Percentiles rank a stretch among this genome's conserved stretches.
phyloP scores from a whole-genome alignment of 2,329 filamentous ascomycete genomes.

The Macrophomina pseudophaseolina region DNA sequence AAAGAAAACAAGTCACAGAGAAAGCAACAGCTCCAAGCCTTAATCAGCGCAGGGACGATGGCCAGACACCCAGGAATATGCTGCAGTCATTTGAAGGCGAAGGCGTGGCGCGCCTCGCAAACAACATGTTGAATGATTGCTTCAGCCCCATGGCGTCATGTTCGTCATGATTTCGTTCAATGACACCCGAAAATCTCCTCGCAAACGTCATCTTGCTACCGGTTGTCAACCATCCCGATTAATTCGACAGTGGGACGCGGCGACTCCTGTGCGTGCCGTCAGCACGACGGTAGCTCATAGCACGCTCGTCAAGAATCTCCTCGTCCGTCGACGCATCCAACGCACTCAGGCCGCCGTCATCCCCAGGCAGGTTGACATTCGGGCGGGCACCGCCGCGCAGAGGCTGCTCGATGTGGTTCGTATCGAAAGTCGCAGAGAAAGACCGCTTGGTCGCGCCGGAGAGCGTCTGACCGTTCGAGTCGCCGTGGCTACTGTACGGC shows the following conservation, averaged over 20 bases:
- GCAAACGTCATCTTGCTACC: background rate
- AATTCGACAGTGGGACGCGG: slow-evolving; percentile 36
- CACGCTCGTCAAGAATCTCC: slow-evolving; percentile 43
- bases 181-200: background rate
- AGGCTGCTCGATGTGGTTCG: slow-evolving; percentile 49
- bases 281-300: slow-evolving; percentile 55
- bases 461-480: slow-evolving; percentile 29
- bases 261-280: slow-evolving; percentile 50
- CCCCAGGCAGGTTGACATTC: slow-evolving; percentile 37
- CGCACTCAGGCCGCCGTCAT: slow-evolving; percentile 33
- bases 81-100: background rate
- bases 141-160: background rate
- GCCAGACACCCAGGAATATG: background rate
- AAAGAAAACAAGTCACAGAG: slow-evolving; percentile 10
- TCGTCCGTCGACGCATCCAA: slow-evolving; percentile 43
- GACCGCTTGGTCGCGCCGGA: slow-evolving; percentile 51
- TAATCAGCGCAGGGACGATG: background rate
- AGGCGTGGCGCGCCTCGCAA: background rate
- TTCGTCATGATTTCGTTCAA: background rate
- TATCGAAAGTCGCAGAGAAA: slow-evolving; percentile 53
- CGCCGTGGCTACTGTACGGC: slow-evolving; percentile 31
- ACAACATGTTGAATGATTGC: background rate
- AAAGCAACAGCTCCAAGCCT: slow-evolving; percentile 20
- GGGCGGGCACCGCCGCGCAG: slow-evolving; percentile 53
- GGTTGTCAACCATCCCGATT: background rate